Percentiles rank a stretch among this genome's conserved stretches.
These are phyloP conservation scores for Petunia axillaris DNA, from an alignment of 257 asterid genomes.

Conservation along the genomic window DNA sequence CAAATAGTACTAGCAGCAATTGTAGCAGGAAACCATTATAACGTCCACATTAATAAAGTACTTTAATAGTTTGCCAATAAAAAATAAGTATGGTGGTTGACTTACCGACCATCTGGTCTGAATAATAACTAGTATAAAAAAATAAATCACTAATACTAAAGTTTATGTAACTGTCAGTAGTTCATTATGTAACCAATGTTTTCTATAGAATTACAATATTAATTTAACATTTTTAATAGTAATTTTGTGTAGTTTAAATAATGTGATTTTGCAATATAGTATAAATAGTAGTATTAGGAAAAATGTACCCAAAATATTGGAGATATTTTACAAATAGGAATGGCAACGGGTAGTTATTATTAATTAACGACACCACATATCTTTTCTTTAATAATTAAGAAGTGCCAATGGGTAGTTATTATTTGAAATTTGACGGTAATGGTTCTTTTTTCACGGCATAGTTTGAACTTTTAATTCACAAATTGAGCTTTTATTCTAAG, in stretches of 20 bases:
- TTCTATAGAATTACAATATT: neutral
- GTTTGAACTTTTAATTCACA: too few relatives aligned
- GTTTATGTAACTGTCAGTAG: neutral
- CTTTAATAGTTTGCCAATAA: neutral
- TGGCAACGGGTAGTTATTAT: neutral
- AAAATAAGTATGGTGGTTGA: neutral
- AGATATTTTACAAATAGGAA: neutral
- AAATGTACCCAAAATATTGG: neutral
- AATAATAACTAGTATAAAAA: neutral
- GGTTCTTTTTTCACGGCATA: too few relatives aligned
- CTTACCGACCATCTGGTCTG: neutral
- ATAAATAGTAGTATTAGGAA: neutral
- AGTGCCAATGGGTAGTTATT: too few relatives aligned
- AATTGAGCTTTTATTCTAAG: too few relatives aligned
- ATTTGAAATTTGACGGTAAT: too few relatives aligned
- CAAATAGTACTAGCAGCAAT: neutral
- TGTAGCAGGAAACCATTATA: neutral
- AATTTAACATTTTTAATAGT: neutral
- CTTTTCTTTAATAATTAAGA: too few relatives aligned
- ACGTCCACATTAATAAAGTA: constrained; percentile 6
- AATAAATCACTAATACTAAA: neutral
- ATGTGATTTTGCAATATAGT: neutral
- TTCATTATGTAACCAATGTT: constrained; percentile 9
- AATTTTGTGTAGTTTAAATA: neutral
- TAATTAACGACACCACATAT: too few relatives aligned